Percentiles rank a stretch among this genome's conserved stretches.
Conservation (phyloP, 2,329 filamentous ascomycete species). For the Emericellopsis cladophorae region DNA sequence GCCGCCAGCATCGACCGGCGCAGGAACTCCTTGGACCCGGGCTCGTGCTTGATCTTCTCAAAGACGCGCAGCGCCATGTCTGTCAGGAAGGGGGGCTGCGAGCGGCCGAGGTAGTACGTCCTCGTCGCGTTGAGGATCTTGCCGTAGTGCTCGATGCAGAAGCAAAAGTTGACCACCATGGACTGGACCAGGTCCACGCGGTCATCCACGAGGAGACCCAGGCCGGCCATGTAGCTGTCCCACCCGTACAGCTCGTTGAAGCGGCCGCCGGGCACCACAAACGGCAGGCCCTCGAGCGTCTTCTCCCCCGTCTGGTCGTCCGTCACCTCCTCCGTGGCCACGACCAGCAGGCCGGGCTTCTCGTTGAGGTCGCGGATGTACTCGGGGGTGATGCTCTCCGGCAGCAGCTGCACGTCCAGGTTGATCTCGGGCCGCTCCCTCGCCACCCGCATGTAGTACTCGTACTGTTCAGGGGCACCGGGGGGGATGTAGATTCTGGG, state of each 20-base stretch:
- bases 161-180: conserved; percentile 95
- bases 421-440: conserved; percentile 68
- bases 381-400: conserved; percentile 65
- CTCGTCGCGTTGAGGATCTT: conserved; percentile 97
- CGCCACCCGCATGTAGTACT: conserved; percentile 78
- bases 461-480: conserved; percentile 75
- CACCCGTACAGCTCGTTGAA: conserved; percentile 99
- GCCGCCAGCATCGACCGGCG: conserved; percentile 70
- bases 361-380: conserved; percentile 73
- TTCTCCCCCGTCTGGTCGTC: conserved; percentile 54
- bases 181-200: conserved; percentile 78
- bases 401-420: conserved; percentile 73
- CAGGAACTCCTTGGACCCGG: conserved; percentile 70
- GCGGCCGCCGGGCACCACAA: conserved; percentile 91
- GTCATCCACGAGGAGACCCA: conserved; percentile 78
- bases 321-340: conserved; percentile 70
- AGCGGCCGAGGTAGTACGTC: conserved; percentile 88
- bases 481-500: conserved; percentile 84
- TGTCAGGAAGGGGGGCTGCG: conserved; percentile 91
- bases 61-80: conserved; percentile 95
- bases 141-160: conserved; percentile 95
- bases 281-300: conserved; percentile 69
- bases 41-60: conserved; percentile 81
- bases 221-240: conserved; percentile 98
- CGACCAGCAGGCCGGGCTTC: conserved; percentile 77